phyloP scores from a whole-genome alignment of 192 early-diverging fungal species.

The Linnemannia elongata region DNA sequence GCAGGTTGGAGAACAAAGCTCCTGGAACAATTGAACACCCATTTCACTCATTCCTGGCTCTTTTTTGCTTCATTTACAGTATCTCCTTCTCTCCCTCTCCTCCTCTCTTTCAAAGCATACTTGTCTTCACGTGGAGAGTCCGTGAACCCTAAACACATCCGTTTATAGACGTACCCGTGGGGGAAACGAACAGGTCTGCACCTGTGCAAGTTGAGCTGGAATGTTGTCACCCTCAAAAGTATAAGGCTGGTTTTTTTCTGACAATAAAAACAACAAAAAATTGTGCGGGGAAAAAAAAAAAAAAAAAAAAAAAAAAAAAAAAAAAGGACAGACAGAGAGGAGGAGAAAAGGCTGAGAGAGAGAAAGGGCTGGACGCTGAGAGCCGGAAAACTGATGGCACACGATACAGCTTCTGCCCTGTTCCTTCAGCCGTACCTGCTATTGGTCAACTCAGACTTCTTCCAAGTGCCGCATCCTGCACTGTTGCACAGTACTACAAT shows the following conservation, averaged over 20 bases:
- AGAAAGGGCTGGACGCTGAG: not conserved
- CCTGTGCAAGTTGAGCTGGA: not conserved
- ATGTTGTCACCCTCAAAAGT: not conserved
- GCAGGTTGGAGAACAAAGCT: not conserved
- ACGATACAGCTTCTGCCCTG: not conserved
- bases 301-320: not conserved
- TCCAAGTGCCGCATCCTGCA: too few relatives aligned
- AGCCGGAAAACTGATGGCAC: not conserved
- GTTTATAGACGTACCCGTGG: not conserved
- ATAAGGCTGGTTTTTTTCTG: not conserved
- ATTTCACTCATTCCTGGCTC: not conserved
- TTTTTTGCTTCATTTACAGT: not conserved
- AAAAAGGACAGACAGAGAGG: too few relatives aligned
- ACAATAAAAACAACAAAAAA: not conserved
- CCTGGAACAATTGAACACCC: not conserved
- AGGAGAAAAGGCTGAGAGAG: not conserved
- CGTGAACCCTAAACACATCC: not conserved
- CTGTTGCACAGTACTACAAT: too few relatives aligned
- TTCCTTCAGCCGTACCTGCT: too few relatives aligned
- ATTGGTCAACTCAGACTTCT: too few relatives aligned
- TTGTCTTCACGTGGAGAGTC: constrained; percentile 11
- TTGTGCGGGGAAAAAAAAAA: not conserved
- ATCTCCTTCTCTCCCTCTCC: not conserved
- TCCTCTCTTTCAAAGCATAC: not conserved
- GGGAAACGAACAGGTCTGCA: not conserved